Evolutionary conservation across 2,329 filamentous ascomycete genomes (phyloP), one percentile per base, ranked within the genome.

Genomic region (Xylaria arbuscula): DNA sequence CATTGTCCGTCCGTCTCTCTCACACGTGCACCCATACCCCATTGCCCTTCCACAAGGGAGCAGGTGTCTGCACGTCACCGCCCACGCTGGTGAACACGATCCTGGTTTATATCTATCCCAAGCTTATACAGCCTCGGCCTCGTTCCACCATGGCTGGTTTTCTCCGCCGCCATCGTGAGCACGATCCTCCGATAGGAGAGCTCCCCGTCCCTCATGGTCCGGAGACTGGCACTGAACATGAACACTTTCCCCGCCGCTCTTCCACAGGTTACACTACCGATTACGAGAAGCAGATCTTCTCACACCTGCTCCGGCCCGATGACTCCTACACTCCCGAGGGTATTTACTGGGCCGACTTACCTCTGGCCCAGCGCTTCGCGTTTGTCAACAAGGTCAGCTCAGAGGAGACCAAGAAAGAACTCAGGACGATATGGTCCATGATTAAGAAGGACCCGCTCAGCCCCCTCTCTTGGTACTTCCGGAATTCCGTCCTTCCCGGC

Each of bases 311-410:
- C 65, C 92, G 92, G 64, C 95, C 95, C 2, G 93, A 97, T 77
- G 95, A 98, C 82, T 92, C 90, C 71, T 98, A 95, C 82, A 93
- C 92, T 64, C 81, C 87, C 64, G 88, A 94, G 22, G 95, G 95
- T 69, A 87, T 89, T 72, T 98, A 98, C 87, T 98, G 94, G 94
- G 95, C 94, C 40, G 95, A 98, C 78, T 84, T 98, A 75, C 89
- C 91, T 22, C 77, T 93, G 59, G 75, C 80, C 68, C 82, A 95
- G 83, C 90, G 93, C 70, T 78, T 93, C 76, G 84, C 85, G 71
- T 98, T 98, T 78, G 91, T 97, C 77, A 85, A 83, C 78, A 86
- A 88, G 67, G 89, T 94, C 78, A 91, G 98, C 80, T 84, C 84
- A 67, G 82, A 84, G 53, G 94, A 97, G 80, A 84, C 91, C 61